phyloP scores from a whole-genome alignment of 805 yeast genomes.

The Candida dendrica region DNA sequence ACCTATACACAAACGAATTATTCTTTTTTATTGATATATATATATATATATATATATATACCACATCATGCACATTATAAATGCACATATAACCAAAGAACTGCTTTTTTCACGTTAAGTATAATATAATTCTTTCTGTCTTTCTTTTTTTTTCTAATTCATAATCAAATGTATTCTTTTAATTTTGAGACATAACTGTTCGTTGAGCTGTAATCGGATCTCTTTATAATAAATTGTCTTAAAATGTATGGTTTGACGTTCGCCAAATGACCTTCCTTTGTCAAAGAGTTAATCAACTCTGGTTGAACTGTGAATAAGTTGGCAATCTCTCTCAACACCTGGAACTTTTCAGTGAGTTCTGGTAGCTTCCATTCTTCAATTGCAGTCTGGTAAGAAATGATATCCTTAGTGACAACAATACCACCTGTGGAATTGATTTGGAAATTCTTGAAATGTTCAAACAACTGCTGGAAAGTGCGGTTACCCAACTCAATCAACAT shows the following conservation, averaged over 20 bases:
- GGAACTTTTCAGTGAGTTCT: constrained; percentile 55
- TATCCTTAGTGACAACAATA: constrained; percentile 71
- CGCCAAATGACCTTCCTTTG: constrained; percentile 74
- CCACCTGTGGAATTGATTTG: constrained; percentile 81
- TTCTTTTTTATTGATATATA: too few species aligned
- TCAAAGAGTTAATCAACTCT: constrained; percentile 66
- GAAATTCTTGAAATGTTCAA: constrained; percentile 69
- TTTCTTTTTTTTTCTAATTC: too few species aligned
- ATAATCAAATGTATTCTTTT: neutral
- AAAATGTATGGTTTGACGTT: constrained; percentile 54
- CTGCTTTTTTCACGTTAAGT: too few species aligned
- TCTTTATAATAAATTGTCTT: constrained; percentile 57
- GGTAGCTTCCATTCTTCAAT: constrained; percentile 62
- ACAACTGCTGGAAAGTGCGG: constrained; percentile 47
- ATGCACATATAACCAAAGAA: neutral
- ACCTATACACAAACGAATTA: too few species aligned
- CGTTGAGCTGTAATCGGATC: constrained; percentile 62
- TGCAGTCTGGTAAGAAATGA: constrained; percentile 63
- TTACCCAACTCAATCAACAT: constrained; percentile 52
- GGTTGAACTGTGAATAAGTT: constrained; percentile 82
- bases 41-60: neutral
- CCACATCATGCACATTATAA: neutral
- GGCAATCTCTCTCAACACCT: constrained; percentile 71
- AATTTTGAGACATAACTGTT: constrained; percentile 16
- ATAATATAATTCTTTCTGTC: too few species aligned